phyloP scores from a whole-genome alignment of 2,329 filamentous ascomycete species.

The Huntiella savannae region DNA sequence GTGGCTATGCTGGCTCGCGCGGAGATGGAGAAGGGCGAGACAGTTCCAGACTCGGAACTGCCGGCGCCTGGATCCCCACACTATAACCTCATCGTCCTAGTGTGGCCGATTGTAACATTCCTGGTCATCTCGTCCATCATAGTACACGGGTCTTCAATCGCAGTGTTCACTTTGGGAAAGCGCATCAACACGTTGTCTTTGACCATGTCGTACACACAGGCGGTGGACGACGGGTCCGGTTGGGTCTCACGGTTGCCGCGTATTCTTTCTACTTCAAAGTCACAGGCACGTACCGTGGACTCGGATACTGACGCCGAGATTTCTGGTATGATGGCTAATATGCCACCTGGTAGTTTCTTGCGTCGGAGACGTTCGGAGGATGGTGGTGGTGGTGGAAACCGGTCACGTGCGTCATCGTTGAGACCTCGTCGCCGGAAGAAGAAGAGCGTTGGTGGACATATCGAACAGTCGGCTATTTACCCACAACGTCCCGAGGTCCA shows the following conservation, averaged over 20 bases:
- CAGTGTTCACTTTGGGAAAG: slow-evolving; percentile 92
- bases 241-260: slow-evolving; percentile 91
- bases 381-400: slow-evolving; percentile 8
- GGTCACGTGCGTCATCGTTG: slow-evolving; percentile 16
- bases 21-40: slow-evolving; percentile 61
- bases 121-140: slow-evolving; percentile 86
- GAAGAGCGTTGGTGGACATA: slow-evolving; percentile 62
- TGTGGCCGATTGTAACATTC: slow-evolving; percentile 93
- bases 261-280: slow-evolving; percentile 49
- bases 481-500: slow-evolving; percentile 26
- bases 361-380: slow-evolving; percentile 32
- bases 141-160: slow-evolving; percentile 93
- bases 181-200: slow-evolving; percentile 92
- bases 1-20: slow-evolving; percentile 80
- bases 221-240: slow-evolving; percentile 66
- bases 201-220: slow-evolving; percentile 89
- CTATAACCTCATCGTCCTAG: slow-evolving; percentile 58
- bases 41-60: slow-evolving; percentile 50
- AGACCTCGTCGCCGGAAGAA: slow-evolving; percentile 42
- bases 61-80: slow-evolving; percentile 35
- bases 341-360: slow-evolving; percentile 60
- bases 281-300: slow-evolving; percentile 72
- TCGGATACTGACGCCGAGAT: slow-evolving; percentile 36
- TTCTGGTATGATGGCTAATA: slow-evolving; percentile 25
- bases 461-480: slow-evolving; percentile 75